phyloP scores from a whole-genome alignment of 2,329 filamentous ascomycete genomes.

The Tolypocladium paradoxum region DNA sequence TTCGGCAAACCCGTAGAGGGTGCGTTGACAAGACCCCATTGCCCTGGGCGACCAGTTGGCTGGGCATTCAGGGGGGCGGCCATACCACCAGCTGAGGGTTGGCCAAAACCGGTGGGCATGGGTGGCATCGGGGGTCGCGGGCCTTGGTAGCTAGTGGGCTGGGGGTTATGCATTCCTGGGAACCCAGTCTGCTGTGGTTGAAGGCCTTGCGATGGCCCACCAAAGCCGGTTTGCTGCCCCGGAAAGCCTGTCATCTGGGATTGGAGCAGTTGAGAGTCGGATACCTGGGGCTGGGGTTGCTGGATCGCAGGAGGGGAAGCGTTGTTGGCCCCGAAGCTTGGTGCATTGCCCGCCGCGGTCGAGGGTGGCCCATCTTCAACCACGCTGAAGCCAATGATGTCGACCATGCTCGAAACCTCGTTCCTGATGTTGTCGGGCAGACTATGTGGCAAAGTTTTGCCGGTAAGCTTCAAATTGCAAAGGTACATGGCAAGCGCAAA shows the following conservation, averaged over 20 bases:
- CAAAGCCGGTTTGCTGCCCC: constrained; percentile 45
- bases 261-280: constrained; percentile 55
- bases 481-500: constrained; percentile 98
- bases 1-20: constrained; percentile 84
- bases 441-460: constrained; percentile 62
- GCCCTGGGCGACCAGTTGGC: constrained; percentile 82
- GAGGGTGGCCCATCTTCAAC: constrained; percentile 55
- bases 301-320: constrained; percentile 46
- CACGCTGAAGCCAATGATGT: constrained; percentile 94
- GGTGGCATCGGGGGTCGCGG: constrained; percentile 86
- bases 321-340: constrained; percentile 51
- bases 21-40: constrained; percentile 97
- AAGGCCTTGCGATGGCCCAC: constrained; percentile 45
- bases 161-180: constrained; percentile 54
- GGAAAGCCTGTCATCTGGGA: constrained; percentile 61
- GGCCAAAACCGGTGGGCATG: constrained; percentile 51
- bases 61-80: constrained; percentile 71
- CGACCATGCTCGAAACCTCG: constrained; percentile 98
- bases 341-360: constrained; percentile 50
- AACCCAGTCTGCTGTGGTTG: constrained; percentile 64
- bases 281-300: constrained; percentile 63
- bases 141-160: constrained; percentile 70
- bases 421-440: constrained; percentile 86
- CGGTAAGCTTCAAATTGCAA: constrained; percentile 85
- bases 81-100: constrained; percentile 46